Evolutionary conservation across 2,329 filamentous ascomycete genomes (phyloP).

Genomic region (Arthroderma uncinatum): DNA sequence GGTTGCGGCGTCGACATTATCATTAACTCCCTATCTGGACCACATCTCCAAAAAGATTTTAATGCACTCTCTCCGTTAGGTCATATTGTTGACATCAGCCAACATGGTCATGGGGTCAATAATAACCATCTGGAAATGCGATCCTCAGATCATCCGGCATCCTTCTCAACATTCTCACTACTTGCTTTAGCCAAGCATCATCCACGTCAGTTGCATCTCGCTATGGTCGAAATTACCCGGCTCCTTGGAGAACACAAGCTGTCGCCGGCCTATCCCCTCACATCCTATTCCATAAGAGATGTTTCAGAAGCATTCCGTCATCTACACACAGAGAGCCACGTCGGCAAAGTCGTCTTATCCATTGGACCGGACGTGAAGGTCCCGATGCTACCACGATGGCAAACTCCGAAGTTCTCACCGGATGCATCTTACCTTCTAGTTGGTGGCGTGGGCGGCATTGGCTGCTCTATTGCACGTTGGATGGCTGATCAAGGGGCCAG

Average conservation of each 20-base stretch:
- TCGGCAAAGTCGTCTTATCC: slow-evolving; percentile 30
- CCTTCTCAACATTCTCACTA: no score
- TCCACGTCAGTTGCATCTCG: not conserved
- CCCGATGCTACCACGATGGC: not conserved
- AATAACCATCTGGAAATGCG: no score
- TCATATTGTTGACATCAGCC: slow-evolving; percentile 14
- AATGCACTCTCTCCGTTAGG: slow-evolving; percentile 12
- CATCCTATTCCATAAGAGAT: slow-evolving; percentile 10
- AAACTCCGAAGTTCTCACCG: not conserved
- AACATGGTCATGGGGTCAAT: no score
- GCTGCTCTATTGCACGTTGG: slow-evolving; percentile 8
- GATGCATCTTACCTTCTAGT: slow-evolving; percentile 16
- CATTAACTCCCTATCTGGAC: slow-evolving; percentile 13
- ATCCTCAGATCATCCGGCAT: no score
- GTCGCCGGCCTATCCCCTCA: slow-evolving; percentile 19
- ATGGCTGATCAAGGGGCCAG: slow-evolving; percentile 20
- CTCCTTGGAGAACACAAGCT: slow-evolving; percentile 20
- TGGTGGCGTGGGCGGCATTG: slow-evolving; percentile 12
- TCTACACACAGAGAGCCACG: slow-evolving; percentile 25
- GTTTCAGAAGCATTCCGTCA: slow-evolving; percentile 17
- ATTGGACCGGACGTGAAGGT: not conserved
- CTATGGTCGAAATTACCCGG: slow-evolving; percentile 16
- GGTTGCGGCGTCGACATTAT: slow-evolving; percentile 14
- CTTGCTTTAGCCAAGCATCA: not conserved
- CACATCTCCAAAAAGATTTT: slow-evolving; percentile 9